Percentiles rank a stretch among this genome's conserved stretches.
Evolutionary conservation across 2,329 filamentous ascomycete species (phyloP).

Genomic region (Sclerotinia trifoliorum): DNA sequence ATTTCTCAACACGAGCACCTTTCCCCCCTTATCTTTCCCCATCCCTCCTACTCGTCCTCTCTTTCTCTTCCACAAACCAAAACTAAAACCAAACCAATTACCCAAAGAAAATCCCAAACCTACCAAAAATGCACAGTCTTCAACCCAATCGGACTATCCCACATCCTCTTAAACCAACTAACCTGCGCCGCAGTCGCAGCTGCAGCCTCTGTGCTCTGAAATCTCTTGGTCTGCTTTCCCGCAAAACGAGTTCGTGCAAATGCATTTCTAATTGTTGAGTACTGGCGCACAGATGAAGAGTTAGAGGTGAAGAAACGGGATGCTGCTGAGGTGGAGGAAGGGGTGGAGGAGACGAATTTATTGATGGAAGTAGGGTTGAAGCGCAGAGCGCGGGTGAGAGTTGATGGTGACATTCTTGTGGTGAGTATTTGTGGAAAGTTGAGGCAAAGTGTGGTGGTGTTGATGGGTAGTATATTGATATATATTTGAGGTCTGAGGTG

Average conservation of each 20-base stretch:
- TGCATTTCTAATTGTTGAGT: slow-evolving; percentile 42
- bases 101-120: slow-evolving; percentile 31
- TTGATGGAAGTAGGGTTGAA: slow-evolving; percentile 14
- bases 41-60: no score
- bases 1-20: neutral
- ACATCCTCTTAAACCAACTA: slow-evolving; percentile 73
- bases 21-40: neutral
- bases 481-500: neutral
- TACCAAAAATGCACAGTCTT: slow-evolving; percentile 99
- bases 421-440: neutral
- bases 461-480: neutral
- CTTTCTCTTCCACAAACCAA: neutral
- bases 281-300: slow-evolving; percentile 46
- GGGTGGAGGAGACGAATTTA: slow-evolving; percentile 6
- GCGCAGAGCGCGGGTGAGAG: slow-evolving; percentile 13
- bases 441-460: neutral
- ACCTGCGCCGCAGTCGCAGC: slow-evolving; percentile 42
- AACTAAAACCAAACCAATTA: neutral
- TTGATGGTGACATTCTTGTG: neutral
- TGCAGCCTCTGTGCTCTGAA: slow-evolving; percentile 57
- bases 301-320: slow-evolving; percentile 47
- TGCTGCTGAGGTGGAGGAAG: slow-evolving; percentile 41
- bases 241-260: slow-evolving; percentile 9
- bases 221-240: slow-evolving; percentile 54
- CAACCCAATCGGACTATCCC: slow-evolving; percentile 76